A percentile compares a stretch with the other conserved stretches of the same genome.
Conservation (phyloP, 2,329 filamentous ascomycete genomes). For the Hirsutella rhossiliensis region DNA sequence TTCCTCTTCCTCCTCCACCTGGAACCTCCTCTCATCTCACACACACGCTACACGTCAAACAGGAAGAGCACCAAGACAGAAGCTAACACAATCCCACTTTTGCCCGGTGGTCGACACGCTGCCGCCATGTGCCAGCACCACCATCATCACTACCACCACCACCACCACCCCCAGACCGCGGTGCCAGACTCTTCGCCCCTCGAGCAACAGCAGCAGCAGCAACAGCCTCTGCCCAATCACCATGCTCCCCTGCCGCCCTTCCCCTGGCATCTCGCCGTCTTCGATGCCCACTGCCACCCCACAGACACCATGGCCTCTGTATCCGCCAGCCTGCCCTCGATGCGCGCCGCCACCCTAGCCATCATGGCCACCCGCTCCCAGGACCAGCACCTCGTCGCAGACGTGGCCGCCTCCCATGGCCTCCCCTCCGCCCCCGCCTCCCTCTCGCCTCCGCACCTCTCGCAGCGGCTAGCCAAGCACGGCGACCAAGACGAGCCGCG, state of each 20-base stretch:
- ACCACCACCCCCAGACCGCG: no score
- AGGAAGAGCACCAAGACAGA: no score
- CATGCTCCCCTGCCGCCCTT: constrained; percentile 38
- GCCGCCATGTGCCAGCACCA: no score
- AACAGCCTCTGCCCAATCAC: background rate
- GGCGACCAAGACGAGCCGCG: background rate
- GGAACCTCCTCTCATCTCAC: no score
- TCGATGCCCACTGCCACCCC: constrained; percentile 75
- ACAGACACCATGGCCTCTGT: constrained; percentile 63
- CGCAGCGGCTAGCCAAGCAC: background rate
- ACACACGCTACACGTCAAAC: no score
- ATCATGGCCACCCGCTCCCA: constrained; percentile 68
- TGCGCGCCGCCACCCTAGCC: constrained; percentile 55
- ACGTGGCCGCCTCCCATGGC: constrained; percentile 46
- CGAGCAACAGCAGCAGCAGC: background rate
- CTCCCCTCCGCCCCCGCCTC: constrained; percentile 14
- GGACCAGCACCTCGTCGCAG: constrained; percentile 61
- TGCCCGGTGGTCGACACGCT: no score
- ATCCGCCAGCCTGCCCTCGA: constrained; percentile 39
- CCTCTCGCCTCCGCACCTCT: background rate
- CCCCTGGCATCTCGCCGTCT: constrained; percentile 61
- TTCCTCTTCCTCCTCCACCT: no score
- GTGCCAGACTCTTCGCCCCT: background rate
- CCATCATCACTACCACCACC: no score
- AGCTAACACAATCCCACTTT: no score